Evolutionary conservation across 495 filamentous ascomycete genomes (phyloP).

Genomic region (Podospora anserina): DNA sequence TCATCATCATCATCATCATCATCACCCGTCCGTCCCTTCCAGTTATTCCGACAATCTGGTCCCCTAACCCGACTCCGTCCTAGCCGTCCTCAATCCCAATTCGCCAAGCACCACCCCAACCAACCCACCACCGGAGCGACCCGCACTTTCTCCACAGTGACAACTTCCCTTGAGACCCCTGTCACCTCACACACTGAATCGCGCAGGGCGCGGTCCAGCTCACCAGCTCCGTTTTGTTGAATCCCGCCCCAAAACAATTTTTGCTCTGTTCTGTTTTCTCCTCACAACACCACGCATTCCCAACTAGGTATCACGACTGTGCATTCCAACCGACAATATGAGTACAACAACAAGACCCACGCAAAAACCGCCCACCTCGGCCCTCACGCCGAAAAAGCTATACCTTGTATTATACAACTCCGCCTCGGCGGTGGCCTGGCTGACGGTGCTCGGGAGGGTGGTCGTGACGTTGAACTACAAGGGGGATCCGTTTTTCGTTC

Average conservation of each 20-base stretch:
- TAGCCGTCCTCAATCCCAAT: neutral
- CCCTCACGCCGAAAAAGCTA: slow-evolving; percentile 44
- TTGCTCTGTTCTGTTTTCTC: neutral
- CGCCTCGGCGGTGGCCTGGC: slow-evolving; percentile 71
- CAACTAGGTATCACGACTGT: neutral
- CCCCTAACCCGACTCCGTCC: neutral
- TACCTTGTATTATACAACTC: slow-evolving; percentile 87
- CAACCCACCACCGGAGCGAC: neutral
- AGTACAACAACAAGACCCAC: too few species aligned
- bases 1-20: neutral
- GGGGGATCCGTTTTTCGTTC: slow-evolving; percentile 30
- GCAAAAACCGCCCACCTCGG: neutral
- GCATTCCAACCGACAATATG: neutral
- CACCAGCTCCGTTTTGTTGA: neutral
- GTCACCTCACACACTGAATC: neutral
- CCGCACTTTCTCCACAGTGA: neutral
- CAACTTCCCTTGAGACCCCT: neutral
- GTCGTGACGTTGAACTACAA: slow-evolving; percentile 31
- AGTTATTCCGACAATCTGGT: neutral
- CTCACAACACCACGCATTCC: neutral
- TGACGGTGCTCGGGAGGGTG: slow-evolving; percentile 60
- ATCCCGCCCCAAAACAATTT: neutral
- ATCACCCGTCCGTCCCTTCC: neutral
- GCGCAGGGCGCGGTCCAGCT: neutral
- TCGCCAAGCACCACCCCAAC: neutral